phyloP scores from a whole-genome alignment of 1,284 basidiomycete genomes.

The Papiliotrema laurentii region DNA sequence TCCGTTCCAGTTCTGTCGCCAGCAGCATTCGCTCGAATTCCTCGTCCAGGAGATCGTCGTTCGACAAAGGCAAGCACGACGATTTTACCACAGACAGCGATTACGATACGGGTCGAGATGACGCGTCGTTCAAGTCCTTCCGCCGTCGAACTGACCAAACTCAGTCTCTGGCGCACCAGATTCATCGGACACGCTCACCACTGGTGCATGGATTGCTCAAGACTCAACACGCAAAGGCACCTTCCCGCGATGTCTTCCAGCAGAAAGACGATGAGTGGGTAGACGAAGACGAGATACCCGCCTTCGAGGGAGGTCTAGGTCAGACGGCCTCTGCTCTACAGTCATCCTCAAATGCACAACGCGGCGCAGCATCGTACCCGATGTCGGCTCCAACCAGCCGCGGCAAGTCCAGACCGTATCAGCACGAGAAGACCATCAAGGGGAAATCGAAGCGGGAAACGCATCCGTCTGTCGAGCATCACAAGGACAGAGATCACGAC shows the following conservation, averaged over 20 bases:
- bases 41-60: slow-evolving; percentile 29
- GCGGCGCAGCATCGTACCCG: background rate
- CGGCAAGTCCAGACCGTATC: background rate
- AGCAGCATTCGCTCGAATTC: slow-evolving; percentile 33
- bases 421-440: background rate
- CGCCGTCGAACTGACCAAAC: slow-evolving; percentile 13
- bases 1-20: slow-evolving; percentile 32
- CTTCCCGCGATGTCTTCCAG: slow-evolving; percentile 50
- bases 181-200: slow-evolving; percentile 25
- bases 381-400: background rate
- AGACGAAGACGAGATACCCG: slow-evolving; percentile 41
- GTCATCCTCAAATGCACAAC: background rate
- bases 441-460: background rate
- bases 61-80: slow-evolving; percentile 17
- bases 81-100: slow-evolving; percentile 16
- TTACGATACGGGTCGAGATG: slow-evolving; percentile 32
- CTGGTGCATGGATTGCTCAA: slow-evolving; percentile 14
- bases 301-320: slow-evolving; percentile 47
- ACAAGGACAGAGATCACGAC: background rate
- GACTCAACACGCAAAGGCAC: slow-evolving; percentile 21
- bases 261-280: slow-evolving; percentile 48
- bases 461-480: background rate
- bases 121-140: slow-evolving; percentile 19
- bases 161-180: slow-evolving; percentile 21
- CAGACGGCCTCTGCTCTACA: slow-evolving; percentile 18